Conservation (phyloP, 192 early-diverging fungal genomes). For the Podila verticillata region DNA sequence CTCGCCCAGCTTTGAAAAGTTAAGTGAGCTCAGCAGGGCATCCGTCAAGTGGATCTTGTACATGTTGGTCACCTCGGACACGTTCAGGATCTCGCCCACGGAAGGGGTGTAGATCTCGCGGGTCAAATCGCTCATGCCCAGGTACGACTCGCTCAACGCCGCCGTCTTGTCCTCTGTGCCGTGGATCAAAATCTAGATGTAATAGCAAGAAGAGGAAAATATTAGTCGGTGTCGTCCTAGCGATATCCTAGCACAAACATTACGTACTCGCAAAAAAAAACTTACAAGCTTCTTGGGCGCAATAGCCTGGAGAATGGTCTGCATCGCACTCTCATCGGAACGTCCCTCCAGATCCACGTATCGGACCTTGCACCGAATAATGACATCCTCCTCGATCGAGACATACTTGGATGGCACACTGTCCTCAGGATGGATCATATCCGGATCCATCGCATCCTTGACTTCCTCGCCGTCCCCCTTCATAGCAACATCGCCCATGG, state of each 20-base stretch:
- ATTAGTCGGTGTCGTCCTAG: constrained; percentile 13
- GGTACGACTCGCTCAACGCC: constrained; percentile 70
- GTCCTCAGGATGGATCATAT: constrained; percentile 60
- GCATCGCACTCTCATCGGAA: constrained; percentile 85
- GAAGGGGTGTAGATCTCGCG: constrained; percentile 86
- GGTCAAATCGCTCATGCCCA: constrained; percentile 74
- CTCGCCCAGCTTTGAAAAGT: constrained; percentile 78
- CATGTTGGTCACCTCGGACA: constrained; percentile 88
- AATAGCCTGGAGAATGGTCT: constrained; percentile 85
- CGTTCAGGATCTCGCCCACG: constrained; percentile 87
- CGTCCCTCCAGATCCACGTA: constrained; percentile 96
- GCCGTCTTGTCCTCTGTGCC: constrained; percentile 78
- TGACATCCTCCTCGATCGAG: constrained; percentile 61
- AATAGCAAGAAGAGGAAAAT: constrained; percentile 3
- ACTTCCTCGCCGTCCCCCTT: constrained; percentile 14
- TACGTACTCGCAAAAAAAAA: too few relatives aligned
- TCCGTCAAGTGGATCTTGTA: constrained; percentile 91
- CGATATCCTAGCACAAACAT: not conserved
- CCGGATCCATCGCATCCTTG: constrained; percentile 60
- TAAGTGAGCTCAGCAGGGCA: constrained; percentile 82
- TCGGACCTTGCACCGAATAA: constrained; percentile 76
- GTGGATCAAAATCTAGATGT: constrained; percentile 80
- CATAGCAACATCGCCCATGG: constrained; percentile 6
- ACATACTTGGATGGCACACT: constrained; percentile 85
- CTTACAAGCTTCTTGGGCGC: constrained; percentile 82